phyloP scores from a whole-genome alignment of 2,329 filamentous ascomycete genomes.

The Lasiodiplodia hormozganensis region DNA sequence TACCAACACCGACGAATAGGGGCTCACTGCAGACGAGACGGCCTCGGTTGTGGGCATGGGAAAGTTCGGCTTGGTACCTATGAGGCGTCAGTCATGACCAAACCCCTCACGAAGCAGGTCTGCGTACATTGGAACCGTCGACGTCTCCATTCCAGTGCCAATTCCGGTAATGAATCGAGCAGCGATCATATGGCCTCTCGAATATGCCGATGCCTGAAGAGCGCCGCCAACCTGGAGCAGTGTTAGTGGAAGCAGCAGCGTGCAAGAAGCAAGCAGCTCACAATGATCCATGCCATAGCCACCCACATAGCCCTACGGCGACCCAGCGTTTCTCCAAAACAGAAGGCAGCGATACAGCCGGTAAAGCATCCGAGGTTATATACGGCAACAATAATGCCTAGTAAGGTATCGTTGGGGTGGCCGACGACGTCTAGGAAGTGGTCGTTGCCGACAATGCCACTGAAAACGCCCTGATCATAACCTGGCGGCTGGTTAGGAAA shows the following conservation, averaged over 20 bases:
- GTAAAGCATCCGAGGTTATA: conserved; percentile 58
- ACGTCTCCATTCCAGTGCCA: conserved; percentile 62
- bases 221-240: conserved; percentile 18
- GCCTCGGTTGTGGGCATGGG: conserved; percentile 63
- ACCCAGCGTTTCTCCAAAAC: conserved; percentile 50
- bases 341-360: conserved; percentile 48
- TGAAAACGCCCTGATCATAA: conserved; percentile 45
- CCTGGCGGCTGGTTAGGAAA: conserved; percentile 8
- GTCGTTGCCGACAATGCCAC: conserved; percentile 49
- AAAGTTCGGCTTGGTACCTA: conserved; percentile 58
- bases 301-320: conserved; percentile 50
- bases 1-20: conserved; percentile 53
- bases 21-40: conserved; percentile 65
- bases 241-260: neutral
- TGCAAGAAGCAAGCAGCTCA: neutral
- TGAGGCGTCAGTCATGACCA: neutral
- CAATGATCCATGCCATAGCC: conserved; percentile 29
- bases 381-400: conserved; percentile 58
- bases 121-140: conserved; percentile 55
- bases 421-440: conserved; percentile 46
- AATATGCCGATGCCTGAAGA: conserved; percentile 24
- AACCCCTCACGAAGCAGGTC: neutral
- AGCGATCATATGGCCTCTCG: conserved; percentile 54
- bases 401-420: conserved; percentile 47
- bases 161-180: conserved; percentile 61